phyloP scores from a whole-genome alignment of 768 basidiomycete species.

The Naganishia antarctica region DNA sequence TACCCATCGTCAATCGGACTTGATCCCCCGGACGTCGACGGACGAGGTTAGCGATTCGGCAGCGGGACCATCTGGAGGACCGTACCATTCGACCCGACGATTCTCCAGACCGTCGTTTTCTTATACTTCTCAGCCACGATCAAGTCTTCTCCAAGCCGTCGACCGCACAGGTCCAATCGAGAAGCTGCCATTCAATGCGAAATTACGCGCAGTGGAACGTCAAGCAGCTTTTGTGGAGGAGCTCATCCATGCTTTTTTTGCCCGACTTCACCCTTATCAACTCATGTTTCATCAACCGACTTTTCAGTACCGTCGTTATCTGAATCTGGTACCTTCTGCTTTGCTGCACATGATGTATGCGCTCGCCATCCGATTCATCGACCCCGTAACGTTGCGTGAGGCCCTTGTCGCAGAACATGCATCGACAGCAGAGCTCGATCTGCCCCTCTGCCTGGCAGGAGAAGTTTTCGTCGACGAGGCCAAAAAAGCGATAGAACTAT shows the following conservation, averaged over 20 bases:
- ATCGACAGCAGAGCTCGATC: slow-evolving; percentile 2
- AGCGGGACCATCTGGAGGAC: neutral
- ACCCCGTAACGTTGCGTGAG: slow-evolving; percentile 14
- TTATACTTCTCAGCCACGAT: slow-evolving; percentile 4
- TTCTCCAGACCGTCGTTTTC: neutral
- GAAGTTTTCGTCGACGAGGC: slow-evolving; percentile 10
- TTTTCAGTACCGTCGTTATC: slow-evolving; percentile 44
- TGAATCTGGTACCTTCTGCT: slow-evolving; percentile 34
- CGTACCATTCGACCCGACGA: neutral
- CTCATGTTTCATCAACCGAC: slow-evolving; percentile 46
- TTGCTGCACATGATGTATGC: slow-evolving; percentile 46
- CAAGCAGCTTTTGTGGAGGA: slow-evolving; percentile 34
- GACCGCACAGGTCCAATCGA: neutral
- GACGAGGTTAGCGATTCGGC: neutral
- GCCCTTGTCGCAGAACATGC: neutral
- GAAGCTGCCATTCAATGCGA: neutral
- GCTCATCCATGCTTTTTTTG: slow-evolving; percentile 45
- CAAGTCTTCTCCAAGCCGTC: neutral
- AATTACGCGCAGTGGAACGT: neutral
- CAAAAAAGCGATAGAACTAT: neutral
- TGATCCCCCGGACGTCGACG: neutral
- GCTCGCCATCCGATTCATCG: slow-evolving; percentile 36
- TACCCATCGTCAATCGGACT: neutral
- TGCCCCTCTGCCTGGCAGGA: neutral
- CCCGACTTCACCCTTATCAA: slow-evolving; percentile 35